Evolutionary conservation across 1,284 basidiomycete genomes (phyloP).

Genomic region (Sanghuangporus sanghuang): DNA sequence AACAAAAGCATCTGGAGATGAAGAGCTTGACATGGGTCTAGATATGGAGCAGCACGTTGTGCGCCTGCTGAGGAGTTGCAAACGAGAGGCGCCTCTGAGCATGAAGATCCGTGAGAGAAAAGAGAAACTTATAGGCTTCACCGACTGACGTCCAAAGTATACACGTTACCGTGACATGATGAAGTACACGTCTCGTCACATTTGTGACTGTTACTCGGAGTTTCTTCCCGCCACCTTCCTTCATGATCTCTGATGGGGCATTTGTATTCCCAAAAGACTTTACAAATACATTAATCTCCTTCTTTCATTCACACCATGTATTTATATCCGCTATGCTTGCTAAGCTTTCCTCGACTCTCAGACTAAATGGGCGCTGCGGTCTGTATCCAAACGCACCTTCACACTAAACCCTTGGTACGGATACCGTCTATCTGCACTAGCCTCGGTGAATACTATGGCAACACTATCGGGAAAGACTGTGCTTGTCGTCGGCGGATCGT

Average conservation of each 20-base stretch:
- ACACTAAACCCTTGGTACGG: neutral
- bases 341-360: neutral
- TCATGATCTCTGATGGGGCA: too few relatives aligned
- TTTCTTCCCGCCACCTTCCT: too few relatives aligned
- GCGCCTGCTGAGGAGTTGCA: neutral
- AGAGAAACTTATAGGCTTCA: too few relatives aligned
- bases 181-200: too few relatives aligned
- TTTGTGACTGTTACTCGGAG: too few relatives aligned
- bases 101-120: neutral
- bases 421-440: neutral
- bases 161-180: too few relatives aligned
- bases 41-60: neutral
- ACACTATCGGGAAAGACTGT: conserved; percentile 10
- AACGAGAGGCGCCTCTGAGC: neutral
- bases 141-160: too few relatives aligned
- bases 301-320: neutral
- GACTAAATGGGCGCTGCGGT: neutral
- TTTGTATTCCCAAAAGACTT: too few relatives aligned
- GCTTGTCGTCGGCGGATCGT: conserved; percentile 15
- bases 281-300: too few relatives aligned
- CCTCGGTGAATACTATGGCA: neutral
- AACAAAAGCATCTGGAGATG: conserved; percentile 12
- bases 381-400: neutral
- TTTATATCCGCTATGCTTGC: neutral
- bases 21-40: neutral